Base-by-base conservation (phyloP, 768 basidiomycete genomes). In the Gloeopeniophorella convolvens region DNA sequence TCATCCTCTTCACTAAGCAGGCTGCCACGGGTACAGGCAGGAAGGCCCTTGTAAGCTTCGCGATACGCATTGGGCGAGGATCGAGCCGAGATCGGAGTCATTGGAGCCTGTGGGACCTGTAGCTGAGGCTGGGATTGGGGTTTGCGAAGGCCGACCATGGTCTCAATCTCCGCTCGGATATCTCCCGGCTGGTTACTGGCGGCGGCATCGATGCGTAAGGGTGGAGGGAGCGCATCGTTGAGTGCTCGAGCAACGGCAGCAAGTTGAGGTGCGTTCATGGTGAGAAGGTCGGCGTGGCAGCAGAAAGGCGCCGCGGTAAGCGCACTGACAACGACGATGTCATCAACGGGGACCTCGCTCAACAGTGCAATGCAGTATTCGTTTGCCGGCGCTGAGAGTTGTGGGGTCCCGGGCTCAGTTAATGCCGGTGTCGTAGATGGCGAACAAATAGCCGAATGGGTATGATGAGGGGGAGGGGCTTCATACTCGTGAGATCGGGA, bases 281-380 rank as follows among this genome's bases (percentile, higher is more conserved):
- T 72, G 46, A 85, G 59, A 34, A 86, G 72, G 56, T 88, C 83
- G 51, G 83, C 82, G 60, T 88, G 83, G 63, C 82, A 85, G 65
- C 81, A 83, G 66, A 86, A 88, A 0, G 83, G 83, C 9, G 75
- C 68, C 20, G 63, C 64, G 34, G 73, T 68, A 11, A 87, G 70
- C 5, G 83, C 72, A 0, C 80, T 85, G 62, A 86, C 77, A 32
- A 85, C 70, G 34, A 86, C 68, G 7, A 76, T 78, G 56, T 80
- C 75, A 43, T 75, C 73, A 2, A 74, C 65, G 13, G 63, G 60
- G 50, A 75, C 73, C 50, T 82, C 77, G 49, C 78, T 77, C 60
- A 85, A 81, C 11, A 87, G 66, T 1, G 83, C 79, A 33, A 85
- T 65, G 46, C 75, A 67, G 33, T 61, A 30, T 45, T 26, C 42